Evolutionary conservation across 192 early-diverging fungal genomes (phyloP).

Genomic region (Coemansia sp.): DNA sequence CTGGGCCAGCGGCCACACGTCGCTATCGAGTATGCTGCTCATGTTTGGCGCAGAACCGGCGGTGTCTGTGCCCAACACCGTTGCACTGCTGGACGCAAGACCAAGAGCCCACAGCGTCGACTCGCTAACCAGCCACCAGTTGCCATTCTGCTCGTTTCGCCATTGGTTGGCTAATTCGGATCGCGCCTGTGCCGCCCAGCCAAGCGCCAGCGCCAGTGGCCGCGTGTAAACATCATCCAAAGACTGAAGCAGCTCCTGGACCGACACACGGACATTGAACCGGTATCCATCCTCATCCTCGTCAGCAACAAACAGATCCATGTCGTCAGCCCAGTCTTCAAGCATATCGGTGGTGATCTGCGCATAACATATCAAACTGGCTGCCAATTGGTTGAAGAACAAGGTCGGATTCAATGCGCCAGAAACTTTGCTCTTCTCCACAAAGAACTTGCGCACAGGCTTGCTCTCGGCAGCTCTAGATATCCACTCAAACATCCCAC

Average conservation of each 20-base stretch:
- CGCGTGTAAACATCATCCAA: slow-evolving; percentile 53
- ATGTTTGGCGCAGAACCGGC: slow-evolving; percentile 63
- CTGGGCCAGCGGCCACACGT: slow-evolving; percentile 66
- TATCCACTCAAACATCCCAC: slow-evolving; percentile 49
- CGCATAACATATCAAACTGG: slow-evolving; percentile 65
- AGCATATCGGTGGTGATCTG: slow-evolving; percentile 79
- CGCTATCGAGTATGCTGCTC: slow-evolving; percentile 74
- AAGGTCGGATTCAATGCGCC: slow-evolving; percentile 17
- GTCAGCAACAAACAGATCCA: slow-evolving; percentile 87
- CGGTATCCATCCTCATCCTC: slow-evolving; percentile 84
- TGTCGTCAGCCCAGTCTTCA: slow-evolving; percentile 80
- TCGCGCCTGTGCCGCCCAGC: slow-evolving; percentile 54
- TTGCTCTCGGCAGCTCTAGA: slow-evolving; percentile 32
- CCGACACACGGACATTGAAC: slow-evolving; percentile 85
- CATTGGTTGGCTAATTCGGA: slow-evolving; percentile 54
- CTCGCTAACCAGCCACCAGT: slow-evolving; percentile 89
- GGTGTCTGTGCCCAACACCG: slow-evolving; percentile 31
- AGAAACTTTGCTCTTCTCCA: not conserved
- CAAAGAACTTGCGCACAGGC: slow-evolving; percentile 43
- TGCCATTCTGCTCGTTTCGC: slow-evolving; percentile 53
- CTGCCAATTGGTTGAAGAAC: slow-evolving; percentile 62
- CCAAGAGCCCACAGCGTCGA: slow-evolving; percentile 80
- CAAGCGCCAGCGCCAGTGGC: slow-evolving; percentile 58
- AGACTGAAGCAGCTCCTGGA: slow-evolving; percentile 71
- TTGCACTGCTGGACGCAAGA: slow-evolving; percentile 58